A percentile compares a stretch with the other conserved stretches of the same genome.
Conservation (phyloP, 345 rosid genomes). For the Luvunga scandens region DNA sequence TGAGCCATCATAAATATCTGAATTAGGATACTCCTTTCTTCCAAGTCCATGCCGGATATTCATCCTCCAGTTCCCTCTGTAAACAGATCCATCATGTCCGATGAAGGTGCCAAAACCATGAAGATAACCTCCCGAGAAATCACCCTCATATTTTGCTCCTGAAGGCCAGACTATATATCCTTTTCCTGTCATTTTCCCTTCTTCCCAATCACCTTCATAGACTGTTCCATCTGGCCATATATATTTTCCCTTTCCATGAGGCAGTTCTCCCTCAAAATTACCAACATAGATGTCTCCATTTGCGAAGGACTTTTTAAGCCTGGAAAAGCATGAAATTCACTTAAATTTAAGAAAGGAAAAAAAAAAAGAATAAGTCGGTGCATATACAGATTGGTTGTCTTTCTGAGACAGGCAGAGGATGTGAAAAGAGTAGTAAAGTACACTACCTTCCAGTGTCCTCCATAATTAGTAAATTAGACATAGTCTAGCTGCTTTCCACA, state of each 20-base stretch:
- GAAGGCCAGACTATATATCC: constrained; percentile 70
- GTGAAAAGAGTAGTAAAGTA: neutral
- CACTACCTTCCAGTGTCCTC: constrained; percentile 26
- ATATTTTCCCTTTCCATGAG: constrained; percentile 79
- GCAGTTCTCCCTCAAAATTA: constrained; percentile 54
- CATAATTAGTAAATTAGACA: constrained; percentile 7
- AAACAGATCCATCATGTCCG: constrained; percentile 55
- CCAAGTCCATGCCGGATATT: constrained; percentile 81
- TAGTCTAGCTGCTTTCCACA: constrained; percentile 6
- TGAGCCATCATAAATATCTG: constrained; percentile 73
- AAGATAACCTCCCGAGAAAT: constrained; percentile 81
- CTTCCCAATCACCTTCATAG: constrained; percentile 88
- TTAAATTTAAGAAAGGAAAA: neutral
- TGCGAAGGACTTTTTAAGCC: constrained; percentile 47
- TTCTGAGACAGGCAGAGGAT: neutral
- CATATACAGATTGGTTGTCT: neutral
- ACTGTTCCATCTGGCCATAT: constrained; percentile 65
- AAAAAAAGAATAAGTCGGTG: neutral
- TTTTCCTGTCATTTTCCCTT: constrained; percentile 78
- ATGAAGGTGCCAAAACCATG: constrained; percentile 76
- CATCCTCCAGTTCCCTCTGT: constrained; percentile 84
- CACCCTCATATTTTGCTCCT: constrained; percentile 80
- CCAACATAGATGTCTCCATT: constrained; percentile 75
- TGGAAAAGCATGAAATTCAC: constrained; percentile 23
- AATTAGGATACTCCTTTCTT: constrained; percentile 63